Evolutionary conservation across 352 stramenopile species (phyloP).

Genomic region (Pythium aquatile): DNA sequence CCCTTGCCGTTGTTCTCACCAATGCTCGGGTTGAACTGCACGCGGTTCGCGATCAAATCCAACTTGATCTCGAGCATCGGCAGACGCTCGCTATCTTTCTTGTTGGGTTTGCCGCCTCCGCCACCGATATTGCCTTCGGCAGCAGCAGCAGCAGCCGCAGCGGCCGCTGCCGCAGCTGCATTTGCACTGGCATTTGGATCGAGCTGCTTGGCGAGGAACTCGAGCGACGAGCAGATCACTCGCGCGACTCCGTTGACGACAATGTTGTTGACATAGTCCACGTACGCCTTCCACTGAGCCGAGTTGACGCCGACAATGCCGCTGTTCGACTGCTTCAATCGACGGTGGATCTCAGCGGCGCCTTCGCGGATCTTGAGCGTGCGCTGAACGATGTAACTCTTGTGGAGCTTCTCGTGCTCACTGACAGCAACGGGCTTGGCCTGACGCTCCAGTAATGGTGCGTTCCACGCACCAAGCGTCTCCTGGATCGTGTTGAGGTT

Average conservation of each 20-base stretch:
- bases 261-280: constrained; percentile 98
- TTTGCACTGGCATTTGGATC: constrained; percentile 71
- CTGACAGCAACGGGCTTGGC: constrained; percentile 95
- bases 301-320: constrained; percentile 92
- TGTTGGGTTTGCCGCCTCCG: constrained; percentile 35
- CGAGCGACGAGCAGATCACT: constrained; percentile 79
- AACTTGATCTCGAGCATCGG: constrained; percentile 98
- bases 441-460: constrained; percentile 93
- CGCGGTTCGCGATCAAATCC: constrained; percentile 87
- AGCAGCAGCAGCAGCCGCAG: constrained; percentile 34
- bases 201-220: constrained; percentile 95
- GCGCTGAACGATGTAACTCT: constrained; percentile 89
- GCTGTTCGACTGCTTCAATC: constrained; percentile 96
- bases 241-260: constrained; percentile 93
- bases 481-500: constrained; percentile 94
- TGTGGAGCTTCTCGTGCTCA: constrained; percentile 96
- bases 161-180: constrained; percentile 29
- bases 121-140: constrained; percentile 34
- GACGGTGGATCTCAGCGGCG: constrained; percentile 93
- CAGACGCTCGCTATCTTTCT: constrained; percentile 56
- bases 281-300: constrained; percentile 96
- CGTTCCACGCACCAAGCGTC: constrained; percentile 92
- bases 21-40: constrained; percentile 88
- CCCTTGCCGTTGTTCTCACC: constrained; percentile 92
- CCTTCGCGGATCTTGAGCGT: constrained; percentile 96